A percentile compares a stretch with the other conserved stretches of the same genome.
These are phyloP conservation scores for Emergomyces orientalis DNA, from an alignment of 2,329 filamentous ascomycete species.

Conservation along the genomic window DNA sequence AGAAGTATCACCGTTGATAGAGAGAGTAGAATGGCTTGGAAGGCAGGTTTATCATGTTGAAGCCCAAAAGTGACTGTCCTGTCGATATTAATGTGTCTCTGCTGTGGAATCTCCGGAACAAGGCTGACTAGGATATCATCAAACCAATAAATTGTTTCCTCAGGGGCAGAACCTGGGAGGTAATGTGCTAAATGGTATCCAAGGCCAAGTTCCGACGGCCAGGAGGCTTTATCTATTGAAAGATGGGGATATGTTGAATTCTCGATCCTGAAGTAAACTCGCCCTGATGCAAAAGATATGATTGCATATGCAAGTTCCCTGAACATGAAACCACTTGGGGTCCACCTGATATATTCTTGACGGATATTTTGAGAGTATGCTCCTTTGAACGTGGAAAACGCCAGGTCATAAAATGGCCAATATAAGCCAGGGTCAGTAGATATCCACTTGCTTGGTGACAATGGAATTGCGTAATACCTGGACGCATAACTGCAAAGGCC, in stretches of 20 bases:
- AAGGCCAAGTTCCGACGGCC: neutral
- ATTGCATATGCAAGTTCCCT: conserved; percentile 4
- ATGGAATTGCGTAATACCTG: neutral
- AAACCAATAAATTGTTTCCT: conserved; percentile 7
- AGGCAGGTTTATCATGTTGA: neutral
- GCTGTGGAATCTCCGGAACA: neutral
- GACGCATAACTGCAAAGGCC: neutral
- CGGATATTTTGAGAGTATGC: neutral
- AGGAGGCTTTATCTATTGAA: neutral
- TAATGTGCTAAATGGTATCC: neutral
- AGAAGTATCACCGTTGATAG: neutral
- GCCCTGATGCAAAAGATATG: conserved; percentile 3
- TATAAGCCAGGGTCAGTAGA: neutral
- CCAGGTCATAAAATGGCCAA: neutral
- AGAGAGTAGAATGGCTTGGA: conserved; percentile 1
- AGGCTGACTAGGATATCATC: conserved; percentile 4
- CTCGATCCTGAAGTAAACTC: neutral
- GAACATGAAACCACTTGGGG: conserved; percentile 1
- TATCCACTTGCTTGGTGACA: neutral
- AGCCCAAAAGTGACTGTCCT: conserved; percentile 4
- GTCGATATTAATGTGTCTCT: neutral
- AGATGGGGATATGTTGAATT: neutral
- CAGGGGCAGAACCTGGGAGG: conserved; percentile 3
- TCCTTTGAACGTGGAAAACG: conserved; percentile 1
- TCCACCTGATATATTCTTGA: neutral